Base-by-base conservation (phyloP, 495 filamentous ascomycete species). In the Aspergillus ellipticus region DNA sequence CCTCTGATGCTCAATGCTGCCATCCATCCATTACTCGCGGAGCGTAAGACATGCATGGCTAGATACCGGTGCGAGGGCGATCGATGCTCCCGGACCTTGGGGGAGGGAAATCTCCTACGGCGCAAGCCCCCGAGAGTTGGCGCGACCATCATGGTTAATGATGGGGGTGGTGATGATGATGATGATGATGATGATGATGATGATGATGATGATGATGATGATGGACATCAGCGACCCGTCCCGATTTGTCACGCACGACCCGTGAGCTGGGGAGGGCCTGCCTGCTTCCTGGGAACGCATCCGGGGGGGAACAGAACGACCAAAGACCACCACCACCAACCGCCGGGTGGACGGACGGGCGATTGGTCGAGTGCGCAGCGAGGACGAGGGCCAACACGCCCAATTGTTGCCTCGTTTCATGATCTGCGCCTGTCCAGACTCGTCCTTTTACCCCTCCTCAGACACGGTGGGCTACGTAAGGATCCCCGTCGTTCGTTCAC, bases 371-470 rank as follows among this genome's bases (percentile, higher is more conserved):
- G 20, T 49, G 56, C 52, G 50, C 50, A 45, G 35, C 53, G 31
- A 43, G 26, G n/a, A 39, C 11, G 35, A 39, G 35, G 46, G 42
- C 53, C 50, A 54, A 31, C 17, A 48, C 58, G 48, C 57, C 59
- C 57, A 63, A 66, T 64, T 65, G 58, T 53, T 62, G 59, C 54
- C 52, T 66, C 56, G 59, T 63, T 67, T 64, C 54, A 62, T 64
- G 59, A 67, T 67, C 64, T 62, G 59, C 61, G 60, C 60, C 56
- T 63, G 59, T 66, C 61, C 56, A 62, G 61, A 64, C 61, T 61
- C 49, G 46, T 54, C 51, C 42, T 53, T 49, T 66, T 64, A 64
- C 64, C 64, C 64, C 61, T 63, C 45, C 57, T 59, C 61, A 33
- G 43, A 42, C 54, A 58, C 29, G 22, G 46, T 51, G 54, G 51